A percentile compares a stretch with the other conserved stretches of the same genome.
Evolutionary conservation across 129 eudicot species (phyloP).

Genomic region (Chrysanthemum makinoi): DNA sequence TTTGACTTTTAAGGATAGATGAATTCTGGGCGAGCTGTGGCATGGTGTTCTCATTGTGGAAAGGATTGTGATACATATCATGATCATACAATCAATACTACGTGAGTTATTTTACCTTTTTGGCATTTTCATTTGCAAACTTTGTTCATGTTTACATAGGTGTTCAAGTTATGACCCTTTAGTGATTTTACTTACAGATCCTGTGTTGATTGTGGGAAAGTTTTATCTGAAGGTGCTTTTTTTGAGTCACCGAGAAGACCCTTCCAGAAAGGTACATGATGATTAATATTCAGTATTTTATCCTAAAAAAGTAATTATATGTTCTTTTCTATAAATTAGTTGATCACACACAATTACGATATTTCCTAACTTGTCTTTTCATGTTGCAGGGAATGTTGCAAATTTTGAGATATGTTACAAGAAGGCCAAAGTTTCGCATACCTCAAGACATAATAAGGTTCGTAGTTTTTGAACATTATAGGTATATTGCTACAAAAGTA

Average conservation of each 20-base stretch:
- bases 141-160: not conserved
- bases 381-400: conserved; percentile 21
- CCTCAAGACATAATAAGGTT: conserved; percentile 24
- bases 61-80: conserved; percentile 26
- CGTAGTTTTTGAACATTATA: not conserved
- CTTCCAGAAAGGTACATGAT: conserved; percentile 7
- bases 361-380: conserved; percentile 8
- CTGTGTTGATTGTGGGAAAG: conserved; percentile 45
- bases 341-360: not conserved
- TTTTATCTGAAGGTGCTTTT: conserved; percentile 24
- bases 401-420: conserved; percentile 10
- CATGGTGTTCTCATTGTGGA: conserved; percentile 35
- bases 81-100: conserved; percentile 27
- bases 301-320: not conserved
- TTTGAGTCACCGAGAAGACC: not conserved
- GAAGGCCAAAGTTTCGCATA: conserved; percentile 16
- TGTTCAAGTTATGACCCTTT: not conserved
- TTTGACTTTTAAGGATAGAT: conserved; percentile 6
- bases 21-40: conserved; percentile 21
- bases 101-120: conserved; percentile 17
- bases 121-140: conserved; percentile 11
- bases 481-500: not conserved
- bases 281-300: not conserved
- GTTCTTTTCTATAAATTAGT: not conserved
- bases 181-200: conserved; percentile 30